Evolutionary conservation across 192 early-diverging fungal genomes (phyloP), one percentile per base, ranked within the genome.

Genomic region (Nowakowskiella sp.): DNA sequence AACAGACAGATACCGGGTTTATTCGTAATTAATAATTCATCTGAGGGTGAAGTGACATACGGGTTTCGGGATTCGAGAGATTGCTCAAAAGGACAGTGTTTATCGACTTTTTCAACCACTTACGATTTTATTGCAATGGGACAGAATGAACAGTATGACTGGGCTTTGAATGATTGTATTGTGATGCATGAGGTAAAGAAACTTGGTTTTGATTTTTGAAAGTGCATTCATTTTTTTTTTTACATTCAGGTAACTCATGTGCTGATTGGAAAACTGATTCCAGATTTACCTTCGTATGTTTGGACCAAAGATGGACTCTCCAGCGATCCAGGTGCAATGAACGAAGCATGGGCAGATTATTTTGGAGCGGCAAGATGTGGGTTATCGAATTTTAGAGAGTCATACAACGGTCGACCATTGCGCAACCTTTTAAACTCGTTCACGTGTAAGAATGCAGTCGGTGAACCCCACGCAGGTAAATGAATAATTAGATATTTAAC

Each of bases 381-480:
- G 55, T 13, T 53, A 59, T 29, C 61, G 62, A 57, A 80, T 69
- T 53, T 70, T 47, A 23, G 53, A 34, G 49, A 62, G 58, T 31
- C 61, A 51, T 47, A 66, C 61, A 63, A 51, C 24, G 26, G 56
- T 8, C 63, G 48, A 46, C 60, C 60, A 44, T 42, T 36, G 21
- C 42, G 61, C 43, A 27, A 43, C 23, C 73, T 89, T 76, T 53
- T 87, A 62, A 33, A 83, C 84, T 44, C 87, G 65, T 8, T 46
- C 6, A 60, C 61, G 5, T 65, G 63, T 26, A 19, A 33, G 2
- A 48, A 51, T 27, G 39, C 9, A 10, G 63, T 65, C 3, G 63
- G 63, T 6, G 58, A 61, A 34, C 42, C 61, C 1, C 63, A 65
- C 25, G 31, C 47, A 8, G 55, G 30, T 51, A n/a, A n/a, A n/a